Evolutionary conservation across 495 filamentous ascomycete species (phyloP).

Genomic region (Staphylotrichum tortipilum): DNA sequence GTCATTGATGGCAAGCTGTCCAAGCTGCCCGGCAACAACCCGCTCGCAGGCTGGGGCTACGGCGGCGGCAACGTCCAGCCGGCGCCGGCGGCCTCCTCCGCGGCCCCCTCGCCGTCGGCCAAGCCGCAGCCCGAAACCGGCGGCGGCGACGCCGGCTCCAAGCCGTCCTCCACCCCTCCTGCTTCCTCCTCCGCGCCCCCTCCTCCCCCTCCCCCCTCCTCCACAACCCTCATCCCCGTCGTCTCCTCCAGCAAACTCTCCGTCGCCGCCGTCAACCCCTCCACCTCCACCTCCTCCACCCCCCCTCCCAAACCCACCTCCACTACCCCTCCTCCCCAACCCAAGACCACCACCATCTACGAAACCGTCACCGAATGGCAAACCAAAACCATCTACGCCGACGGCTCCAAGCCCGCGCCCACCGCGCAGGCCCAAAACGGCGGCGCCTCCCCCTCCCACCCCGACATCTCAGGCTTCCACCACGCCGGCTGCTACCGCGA

Average conservation of each 20-base stretch:
- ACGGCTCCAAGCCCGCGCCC: constrained; percentile 13
- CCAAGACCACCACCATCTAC: constrained; percentile 30
- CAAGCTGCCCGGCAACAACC: constrained; percentile 54
- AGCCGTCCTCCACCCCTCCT: not conserved
- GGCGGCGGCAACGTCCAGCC: constrained; percentile 15
- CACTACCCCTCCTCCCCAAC: constrained; percentile 23
- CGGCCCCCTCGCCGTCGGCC: constrained; percentile 2
- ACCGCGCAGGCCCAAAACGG: constrained; percentile 8
- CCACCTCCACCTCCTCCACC: constrained; percentile 6
- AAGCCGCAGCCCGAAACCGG: constrained; percentile 1
- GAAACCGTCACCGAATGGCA: constrained; percentile 30
- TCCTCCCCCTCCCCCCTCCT: not conserved
- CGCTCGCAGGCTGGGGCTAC: constrained; percentile 32
- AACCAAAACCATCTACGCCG: constrained; percentile 46
- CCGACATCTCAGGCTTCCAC: constrained; percentile 21
- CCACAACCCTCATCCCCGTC: constrained; percentile 9
- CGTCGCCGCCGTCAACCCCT: not conserved
- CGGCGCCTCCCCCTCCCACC: not conserved
- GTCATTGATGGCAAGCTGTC: constrained; percentile 24
- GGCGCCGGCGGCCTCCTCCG: constrained; percentile 9
- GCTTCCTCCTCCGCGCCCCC: not conserved
- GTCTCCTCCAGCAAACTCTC: not conserved
- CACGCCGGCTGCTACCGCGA: constrained; percentile 31
- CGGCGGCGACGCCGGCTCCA: not conserved
- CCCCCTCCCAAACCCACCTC: constrained; percentile 31